Conservation (phyloP, 805 yeast genomes). For the Kodamaea hsintzibuensis region DNA sequence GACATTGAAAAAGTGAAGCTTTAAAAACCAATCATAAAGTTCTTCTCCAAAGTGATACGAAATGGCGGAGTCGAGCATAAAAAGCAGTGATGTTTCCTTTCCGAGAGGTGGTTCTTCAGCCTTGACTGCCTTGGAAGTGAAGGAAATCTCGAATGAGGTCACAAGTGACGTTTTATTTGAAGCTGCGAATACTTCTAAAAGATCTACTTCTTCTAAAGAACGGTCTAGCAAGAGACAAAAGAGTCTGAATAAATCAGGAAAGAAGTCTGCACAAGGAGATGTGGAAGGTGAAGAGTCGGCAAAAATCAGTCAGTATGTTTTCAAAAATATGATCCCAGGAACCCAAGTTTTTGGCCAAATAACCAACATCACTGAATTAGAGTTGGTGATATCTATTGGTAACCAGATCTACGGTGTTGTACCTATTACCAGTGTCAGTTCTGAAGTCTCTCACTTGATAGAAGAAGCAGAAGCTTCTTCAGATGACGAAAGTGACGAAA, state of each 20-base stretch:
- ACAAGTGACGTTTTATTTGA: slow-evolving; percentile 83
- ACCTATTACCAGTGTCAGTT: slow-evolving; percentile 71
- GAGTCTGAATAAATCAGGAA: not conserved
- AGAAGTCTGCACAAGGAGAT: slow-evolving; percentile 14
- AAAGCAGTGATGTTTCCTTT: slow-evolving; percentile 59
- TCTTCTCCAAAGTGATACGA: not conserved
- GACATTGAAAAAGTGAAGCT: not conserved
- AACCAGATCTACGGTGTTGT: slow-evolving; percentile 80
- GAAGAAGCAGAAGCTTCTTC: slow-evolving; percentile 51
- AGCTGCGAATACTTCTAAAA: slow-evolving; percentile 31
- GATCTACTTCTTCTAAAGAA: slow-evolving; percentile 25
- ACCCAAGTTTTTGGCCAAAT: slow-evolving; percentile 78
- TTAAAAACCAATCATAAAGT: not conserved
- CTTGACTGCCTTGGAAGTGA: slow-evolving; percentile 85
- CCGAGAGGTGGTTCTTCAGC: slow-evolving; percentile 96
- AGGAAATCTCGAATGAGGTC: slow-evolving; percentile 91
- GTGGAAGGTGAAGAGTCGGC: slow-evolving; percentile 27
- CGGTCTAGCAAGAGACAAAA: slow-evolving; percentile 24
- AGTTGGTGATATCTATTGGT: slow-evolving; percentile 70
- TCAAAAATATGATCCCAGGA: slow-evolving; percentile 69
- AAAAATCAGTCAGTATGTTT: slow-evolving; percentile 61
- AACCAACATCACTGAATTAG: slow-evolving; percentile 56
- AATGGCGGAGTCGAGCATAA: slow-evolving; percentile 17
- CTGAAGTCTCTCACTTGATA: slow-evolving; percentile 55
- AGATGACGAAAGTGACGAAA: slow-evolving; percentile 31